A percentile compares a stretch with the other conserved stretches of the same genome.
Conservation (phyloP, 257 asterid genomes). For the Henckelia pumila region DNA sequence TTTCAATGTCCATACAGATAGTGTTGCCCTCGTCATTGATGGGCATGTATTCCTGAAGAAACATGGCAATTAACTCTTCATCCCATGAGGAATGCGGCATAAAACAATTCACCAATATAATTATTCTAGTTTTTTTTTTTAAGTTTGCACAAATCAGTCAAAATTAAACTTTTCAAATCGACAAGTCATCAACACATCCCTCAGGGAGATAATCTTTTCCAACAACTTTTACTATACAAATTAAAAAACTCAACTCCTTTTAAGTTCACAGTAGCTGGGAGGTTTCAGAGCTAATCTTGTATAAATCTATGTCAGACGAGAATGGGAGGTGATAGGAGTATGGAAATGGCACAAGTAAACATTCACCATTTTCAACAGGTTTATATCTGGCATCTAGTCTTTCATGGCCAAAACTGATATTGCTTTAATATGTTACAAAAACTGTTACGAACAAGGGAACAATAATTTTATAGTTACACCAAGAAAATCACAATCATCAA, state of each 20-base stretch:
- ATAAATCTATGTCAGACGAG: not conserved
- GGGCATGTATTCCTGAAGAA: slow-evolving; percentile 51
- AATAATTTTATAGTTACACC: slow-evolving; percentile 2
- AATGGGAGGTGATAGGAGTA: not conserved
- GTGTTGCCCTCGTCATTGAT: slow-evolving; percentile 44
- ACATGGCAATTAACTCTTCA: slow-evolving; percentile 13
- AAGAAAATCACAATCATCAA: slow-evolving; percentile 10
- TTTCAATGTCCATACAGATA: slow-evolving; percentile 52
- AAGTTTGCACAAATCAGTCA: not conserved
- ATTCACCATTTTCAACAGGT: not conserved
- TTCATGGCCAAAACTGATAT: not conserved
- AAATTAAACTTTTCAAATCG: not conserved
- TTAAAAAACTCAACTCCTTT: not conserved
- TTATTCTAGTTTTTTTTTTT: not conserved
- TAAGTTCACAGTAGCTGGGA: not conserved
- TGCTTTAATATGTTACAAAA: not conserved
- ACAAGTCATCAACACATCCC: not conserved
- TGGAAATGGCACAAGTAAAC: not conserved
- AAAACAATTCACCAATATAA: not conserved
- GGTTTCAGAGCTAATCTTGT: not conserved
- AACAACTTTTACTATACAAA: not conserved
- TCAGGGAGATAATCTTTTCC: not conserved
- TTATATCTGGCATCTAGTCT: slow-evolving; percentile 3
- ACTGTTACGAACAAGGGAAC: not conserved
- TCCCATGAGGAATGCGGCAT: slow-evolving; percentile 7